A percentile compares a stretch with the other conserved stretches of the same genome.
Conservation (phyloP, 371 early-diverging fungal genomes). For the Actinomortierella wolfii region DNA sequence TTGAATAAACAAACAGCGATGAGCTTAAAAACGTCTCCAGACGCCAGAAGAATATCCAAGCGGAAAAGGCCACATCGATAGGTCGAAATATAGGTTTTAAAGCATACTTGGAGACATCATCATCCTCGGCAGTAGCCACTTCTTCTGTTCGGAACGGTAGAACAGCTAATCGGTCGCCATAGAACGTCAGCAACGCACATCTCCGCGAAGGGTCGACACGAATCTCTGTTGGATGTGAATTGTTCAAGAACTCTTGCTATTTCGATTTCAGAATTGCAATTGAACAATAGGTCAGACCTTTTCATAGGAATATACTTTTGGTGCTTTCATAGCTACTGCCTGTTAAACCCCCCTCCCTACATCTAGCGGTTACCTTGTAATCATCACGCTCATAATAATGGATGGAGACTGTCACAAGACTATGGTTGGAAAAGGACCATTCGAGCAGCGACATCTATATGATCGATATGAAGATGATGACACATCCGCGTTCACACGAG, state of each 20-base stretch:
- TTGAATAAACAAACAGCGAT: neutral
- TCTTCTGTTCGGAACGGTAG: conserved; percentile 87
- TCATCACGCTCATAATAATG: conserved; percentile 96
- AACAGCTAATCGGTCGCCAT: conserved; percentile 87
- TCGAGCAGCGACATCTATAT: conserved; percentile 92
- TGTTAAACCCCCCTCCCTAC: neutral
- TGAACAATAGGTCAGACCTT: neutral
- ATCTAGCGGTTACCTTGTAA: conserved; percentile 82
- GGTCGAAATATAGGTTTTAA: neutral
- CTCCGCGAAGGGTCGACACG: conserved; percentile 83
- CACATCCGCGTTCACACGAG: no score
- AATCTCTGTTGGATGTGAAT: conserved; percentile 66
- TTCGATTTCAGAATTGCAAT: no score
- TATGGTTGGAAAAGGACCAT: conserved; percentile 77
- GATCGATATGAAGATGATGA: no score
- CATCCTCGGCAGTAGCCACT: conserved; percentile 49
- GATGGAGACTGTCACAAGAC: conserved; percentile 89
- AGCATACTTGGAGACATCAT: conserved; percentile 55
- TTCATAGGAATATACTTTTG: neutral
- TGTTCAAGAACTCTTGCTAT: conserved; percentile 69
- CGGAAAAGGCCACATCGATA: neutral
- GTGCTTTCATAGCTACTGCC: neutral
- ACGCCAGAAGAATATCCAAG: neutral
- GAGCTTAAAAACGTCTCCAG: neutral
- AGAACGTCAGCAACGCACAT: conserved; percentile 87